A percentile compares a stretch with the other conserved stretches of the same genome.
Conservation (phyloP, 2,329 filamentous ascomycete species). For the Magnaporthiopsis poae region DNA sequence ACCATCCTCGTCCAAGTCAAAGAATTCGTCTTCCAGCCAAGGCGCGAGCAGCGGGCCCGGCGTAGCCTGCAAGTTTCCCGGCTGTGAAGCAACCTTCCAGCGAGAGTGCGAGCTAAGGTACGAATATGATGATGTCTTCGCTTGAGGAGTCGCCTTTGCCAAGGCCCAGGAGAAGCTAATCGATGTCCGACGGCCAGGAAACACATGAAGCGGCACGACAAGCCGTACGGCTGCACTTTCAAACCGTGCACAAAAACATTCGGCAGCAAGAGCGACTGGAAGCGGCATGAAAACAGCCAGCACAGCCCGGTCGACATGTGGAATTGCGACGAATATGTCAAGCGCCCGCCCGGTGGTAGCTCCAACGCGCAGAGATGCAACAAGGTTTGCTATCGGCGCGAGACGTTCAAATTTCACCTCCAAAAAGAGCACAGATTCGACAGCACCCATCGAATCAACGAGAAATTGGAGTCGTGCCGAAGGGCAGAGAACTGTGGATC, state of each 20-base stretch:
- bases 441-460: slow-evolving; percentile 25
- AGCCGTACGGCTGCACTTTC: slow-evolving; percentile 75
- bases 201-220: slow-evolving; percentile 70
- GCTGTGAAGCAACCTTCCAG: background rate
- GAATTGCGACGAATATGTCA: slow-evolving; percentile 46
- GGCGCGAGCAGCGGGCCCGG: background rate
- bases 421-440: slow-evolving; percentile 32
- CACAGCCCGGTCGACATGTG: slow-evolving; percentile 65
- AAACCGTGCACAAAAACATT: slow-evolving; percentile 60
- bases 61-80: background rate
- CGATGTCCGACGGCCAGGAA: slow-evolving; percentile 46
- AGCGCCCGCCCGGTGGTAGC: background rate
- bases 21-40: background rate
- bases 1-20: background rate
- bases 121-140: slow-evolving; percentile 13
- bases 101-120: slow-evolving; percentile 35
- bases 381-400: slow-evolving; percentile 46
- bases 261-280: slow-evolving; percentile 92
- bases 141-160: background rate
- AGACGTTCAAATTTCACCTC: slow-evolving; percentile 55
- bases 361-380: slow-evolving; percentile 33
- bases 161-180: background rate
- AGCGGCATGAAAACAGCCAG: slow-evolving; percentile 74
- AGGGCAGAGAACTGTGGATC: slow-evolving; percentile 55
- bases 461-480: slow-evolving; percentile 41